Evolutionary conservation across 495 filamentous ascomycete genomes (phyloP).

Genomic region (Podospora tetraspora): DNA sequence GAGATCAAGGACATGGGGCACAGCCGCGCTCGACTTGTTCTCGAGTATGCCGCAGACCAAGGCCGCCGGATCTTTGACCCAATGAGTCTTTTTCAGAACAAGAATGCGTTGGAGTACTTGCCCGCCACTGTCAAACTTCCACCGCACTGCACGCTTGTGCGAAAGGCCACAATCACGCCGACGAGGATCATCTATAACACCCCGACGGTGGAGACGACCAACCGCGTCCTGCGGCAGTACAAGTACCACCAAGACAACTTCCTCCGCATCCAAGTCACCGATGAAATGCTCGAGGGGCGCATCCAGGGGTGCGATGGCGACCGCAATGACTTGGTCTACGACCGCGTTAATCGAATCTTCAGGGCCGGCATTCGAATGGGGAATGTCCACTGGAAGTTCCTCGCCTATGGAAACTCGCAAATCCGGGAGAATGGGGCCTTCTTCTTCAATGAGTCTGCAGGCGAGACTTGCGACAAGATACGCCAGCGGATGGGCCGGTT

Average conservation of each 20-base stretch:
- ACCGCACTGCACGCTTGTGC: constrained; percentile 64
- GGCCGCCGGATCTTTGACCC: constrained; percentile 61
- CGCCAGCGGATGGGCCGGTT: constrained; percentile 91
- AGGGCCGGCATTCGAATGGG: constrained; percentile 77
- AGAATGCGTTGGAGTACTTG: constrained; percentile 40
- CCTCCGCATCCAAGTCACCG: constrained; percentile 84
- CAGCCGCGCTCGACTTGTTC: constrained; percentile 33
- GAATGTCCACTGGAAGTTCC: constrained; percentile 75
- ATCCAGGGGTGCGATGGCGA: constrained; percentile 39
- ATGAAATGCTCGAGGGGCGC: constrained; percentile 57
- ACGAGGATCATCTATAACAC: constrained; percentile 72
- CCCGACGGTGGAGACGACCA: constrained; percentile 78
- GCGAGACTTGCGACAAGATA: constrained; percentile 63
- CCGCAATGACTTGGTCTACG: constrained; percentile 66
- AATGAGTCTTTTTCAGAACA: constrained; percentile 63
- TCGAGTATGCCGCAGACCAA: constrained; percentile 38
- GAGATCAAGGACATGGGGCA: constrained; percentile 9
- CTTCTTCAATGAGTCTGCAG: constrained; percentile 56
- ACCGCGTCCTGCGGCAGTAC: constrained; percentile 75
- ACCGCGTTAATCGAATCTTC: constrained; percentile 64
- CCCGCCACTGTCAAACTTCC: constrained; percentile 53
- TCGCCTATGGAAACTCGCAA: constrained; percentile 94
- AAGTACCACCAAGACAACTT: constrained; percentile 68
- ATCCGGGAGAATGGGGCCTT: constrained; percentile 90
- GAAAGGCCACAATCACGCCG: constrained; percentile 75